Conservation (phyloP, 495 filamentous ascomycete genomes). For the Massariosphaeria phaeospora region DNA sequence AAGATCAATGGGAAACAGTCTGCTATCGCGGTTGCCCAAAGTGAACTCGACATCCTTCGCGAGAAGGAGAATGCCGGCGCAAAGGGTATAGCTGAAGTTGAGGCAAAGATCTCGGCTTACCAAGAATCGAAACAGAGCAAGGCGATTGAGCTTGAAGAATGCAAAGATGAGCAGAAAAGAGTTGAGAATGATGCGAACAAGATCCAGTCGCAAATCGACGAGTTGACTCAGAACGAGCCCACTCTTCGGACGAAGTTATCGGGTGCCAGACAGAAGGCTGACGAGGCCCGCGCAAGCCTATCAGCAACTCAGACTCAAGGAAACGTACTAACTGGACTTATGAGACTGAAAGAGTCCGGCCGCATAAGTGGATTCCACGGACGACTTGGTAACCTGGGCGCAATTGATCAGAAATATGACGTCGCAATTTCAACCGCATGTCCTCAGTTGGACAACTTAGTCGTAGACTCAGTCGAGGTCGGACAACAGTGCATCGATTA, state of each 20-base stretch:
- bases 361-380: constrained; percentile 96
- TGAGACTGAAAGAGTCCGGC: constrained; percentile 92
- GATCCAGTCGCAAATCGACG: constrained; percentile 64
- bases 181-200: constrained; percentile 70
- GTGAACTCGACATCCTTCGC: constrained; percentile 82
- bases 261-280: constrained; percentile 82
- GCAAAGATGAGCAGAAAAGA: constrained; percentile 62
- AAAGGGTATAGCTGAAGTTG: constrained; percentile 75
- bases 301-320: constrained; percentile 86
- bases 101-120: constrained; percentile 69
- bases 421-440: constrained; percentile 96
- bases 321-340: constrained; percentile 83
- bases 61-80: constrained; percentile 84
- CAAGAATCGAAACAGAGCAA: constrained; percentile 66
- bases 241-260: constrained; percentile 76
- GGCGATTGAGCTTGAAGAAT: constrained; percentile 66
- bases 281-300: constrained; percentile 85
- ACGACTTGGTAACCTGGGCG: constrained; percentile 89
- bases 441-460: constrained; percentile 83
- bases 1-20: constrained; percentile 95
- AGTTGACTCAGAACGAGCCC: constrained; percentile 70
- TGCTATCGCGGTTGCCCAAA: constrained; percentile 86
- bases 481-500: constrained; percentile 98
- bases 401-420: constrained; percentile 90
- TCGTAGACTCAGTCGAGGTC: constrained; percentile 89